These are phyloP conservation scores for Crithidia thermophila DNA, from an alignment of 208 protist species.

Conservation along the genomic window DNA sequence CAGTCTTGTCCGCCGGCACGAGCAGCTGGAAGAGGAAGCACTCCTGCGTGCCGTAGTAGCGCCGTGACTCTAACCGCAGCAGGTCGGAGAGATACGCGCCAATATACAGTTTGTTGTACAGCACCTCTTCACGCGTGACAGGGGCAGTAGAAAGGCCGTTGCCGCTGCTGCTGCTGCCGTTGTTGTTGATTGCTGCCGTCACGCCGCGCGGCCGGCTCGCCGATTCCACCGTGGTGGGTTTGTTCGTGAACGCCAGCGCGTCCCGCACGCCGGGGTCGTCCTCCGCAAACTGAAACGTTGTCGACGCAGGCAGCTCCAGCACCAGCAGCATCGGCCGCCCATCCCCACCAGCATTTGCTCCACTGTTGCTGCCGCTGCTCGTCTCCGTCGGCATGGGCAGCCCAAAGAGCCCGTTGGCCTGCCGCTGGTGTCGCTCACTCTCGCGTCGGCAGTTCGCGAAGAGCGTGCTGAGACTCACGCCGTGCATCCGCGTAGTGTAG, in stretches of 20 bases:
- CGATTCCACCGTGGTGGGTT: neutral
- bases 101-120: conserved; percentile 43
- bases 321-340: conserved; percentile 63
- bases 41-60: conserved; percentile 71
- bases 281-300: conserved; percentile 34
- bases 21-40: conserved; percentile 85
- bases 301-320: conserved; percentile 51
- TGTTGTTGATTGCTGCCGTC: too few species aligned
- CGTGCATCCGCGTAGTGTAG: conserved; percentile 77
- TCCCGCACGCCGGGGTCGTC: conserved; percentile 43
- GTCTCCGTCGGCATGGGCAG: conserved; percentile 2
- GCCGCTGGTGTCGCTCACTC: conserved; percentile 18
- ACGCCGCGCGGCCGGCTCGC: neutral
- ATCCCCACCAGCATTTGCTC: neutral
- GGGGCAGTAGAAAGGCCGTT: too few species aligned
- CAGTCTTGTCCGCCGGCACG: conserved; percentile 23
- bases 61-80: conserved; percentile 39
- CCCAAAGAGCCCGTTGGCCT: conserved; percentile 7
- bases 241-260: conserved; percentile 11
- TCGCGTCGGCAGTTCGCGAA: conserved; percentile 55
- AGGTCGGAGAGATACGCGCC: conserved; percentile 69
- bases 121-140: neutral
- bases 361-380: neutral
- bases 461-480: conserved; percentile 55
- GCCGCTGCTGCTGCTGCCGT: neutral